Percentiles rank a stretch among this genome's conserved stretches.
These are phyloP conservation scores for Sclerotinia borealis DNA, from an alignment of 2,329 filamentous ascomycete species.

Conservation along the genomic window DNA sequence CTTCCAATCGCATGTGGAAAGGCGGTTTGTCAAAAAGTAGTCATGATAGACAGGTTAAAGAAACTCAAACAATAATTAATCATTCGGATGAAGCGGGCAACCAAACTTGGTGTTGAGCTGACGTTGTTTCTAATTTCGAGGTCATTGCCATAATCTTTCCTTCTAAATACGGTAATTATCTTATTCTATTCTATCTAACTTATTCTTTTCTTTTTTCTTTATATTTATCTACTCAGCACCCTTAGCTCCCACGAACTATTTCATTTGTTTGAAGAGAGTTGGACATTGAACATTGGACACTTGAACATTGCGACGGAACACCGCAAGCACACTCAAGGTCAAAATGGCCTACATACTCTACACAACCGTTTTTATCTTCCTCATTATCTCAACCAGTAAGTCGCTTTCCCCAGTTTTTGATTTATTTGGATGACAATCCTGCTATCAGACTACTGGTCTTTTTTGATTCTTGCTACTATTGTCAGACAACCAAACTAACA, in stretches of 20 bases:
- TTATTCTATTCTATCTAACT: not conserved
- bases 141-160: not conserved
- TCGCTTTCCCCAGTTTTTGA: slow-evolving; percentile 13
- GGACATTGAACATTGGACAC: not conserved
- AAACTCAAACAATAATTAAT: not conserved
- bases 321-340: no score
- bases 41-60: not conserved
- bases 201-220: not conserved
- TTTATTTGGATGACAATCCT: no score
- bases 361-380: slow-evolving; percentile 63
- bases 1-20: not conserved
- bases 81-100: not conserved
- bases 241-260: not conserved
- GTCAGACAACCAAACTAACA: slow-evolving; percentile 14
- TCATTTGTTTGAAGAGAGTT: not conserved
- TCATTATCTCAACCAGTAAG: slow-evolving; percentile 65
- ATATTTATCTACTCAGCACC: no score
- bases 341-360: slow-evolving; percentile 78
- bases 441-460: no score
- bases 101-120: not conserved
- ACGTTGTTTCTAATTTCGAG: slow-evolving; percentile 4
- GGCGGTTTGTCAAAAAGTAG: no score
- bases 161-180: not conserved
- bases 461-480: not conserved
- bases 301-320: no score